Evolutionary conservation across 371 early-diverging fungal genomes (phyloP).

Genomic region (Capniomyces stellatus): DNA sequence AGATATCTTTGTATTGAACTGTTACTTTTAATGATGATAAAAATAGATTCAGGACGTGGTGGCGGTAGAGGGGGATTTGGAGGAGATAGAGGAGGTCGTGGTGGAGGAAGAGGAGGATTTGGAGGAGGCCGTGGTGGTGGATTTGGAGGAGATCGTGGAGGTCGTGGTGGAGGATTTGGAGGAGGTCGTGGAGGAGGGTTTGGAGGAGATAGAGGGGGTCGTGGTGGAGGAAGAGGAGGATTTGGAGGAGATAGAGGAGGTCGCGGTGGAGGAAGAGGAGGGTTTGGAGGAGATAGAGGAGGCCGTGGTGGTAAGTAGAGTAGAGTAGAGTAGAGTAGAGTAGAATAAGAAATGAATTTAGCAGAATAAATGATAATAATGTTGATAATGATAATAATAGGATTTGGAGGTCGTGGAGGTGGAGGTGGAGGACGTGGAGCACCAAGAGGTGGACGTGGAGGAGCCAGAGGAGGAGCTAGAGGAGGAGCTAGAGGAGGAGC

Average conservation of each 20-base stretch:
- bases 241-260: slow-evolving; percentile 19
- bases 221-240: slow-evolving; percentile 23
- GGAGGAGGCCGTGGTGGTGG: slow-evolving; percentile 16
- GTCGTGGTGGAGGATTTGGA: slow-evolving; percentile 11
- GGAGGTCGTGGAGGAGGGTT: slow-evolving; percentile 14
- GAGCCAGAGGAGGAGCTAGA: slow-evolving; percentile 26
- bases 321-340: slow-evolving; percentile 28
- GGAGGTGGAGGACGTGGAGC: slow-evolving; percentile 31
- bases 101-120: slow-evolving; percentile 23
- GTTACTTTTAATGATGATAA: background rate
- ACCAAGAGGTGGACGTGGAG: slow-evolving; percentile 26
- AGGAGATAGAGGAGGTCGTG: slow-evolving; percentile 30
- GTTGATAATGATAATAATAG: slow-evolving; percentile 29
- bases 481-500: slow-evolving; percentile 74
- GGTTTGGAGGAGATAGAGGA: slow-evolving; percentile 14
- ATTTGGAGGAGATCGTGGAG: slow-evolving; percentile 7
- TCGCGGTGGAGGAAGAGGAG: slow-evolving; percentile 7
- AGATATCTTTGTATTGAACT: background rate
- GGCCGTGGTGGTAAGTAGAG: slow-evolving; percentile 17
- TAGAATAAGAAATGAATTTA: slow-evolving; percentile 20
- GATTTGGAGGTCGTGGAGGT: slow-evolving; percentile 26
- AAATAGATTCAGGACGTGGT: background rate
- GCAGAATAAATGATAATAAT: slow-evolving; percentile 22
- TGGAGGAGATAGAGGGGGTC: slow-evolving; percentile 27
- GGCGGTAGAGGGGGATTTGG: slow-evolving; percentile 10